Percentiles rank a stretch among this genome's conserved stretches.
These are phyloP conservation scores for Prototheca cutis DNA, from an alignment of 163 green algal genomes.

Conservation along the genomic window DNA sequence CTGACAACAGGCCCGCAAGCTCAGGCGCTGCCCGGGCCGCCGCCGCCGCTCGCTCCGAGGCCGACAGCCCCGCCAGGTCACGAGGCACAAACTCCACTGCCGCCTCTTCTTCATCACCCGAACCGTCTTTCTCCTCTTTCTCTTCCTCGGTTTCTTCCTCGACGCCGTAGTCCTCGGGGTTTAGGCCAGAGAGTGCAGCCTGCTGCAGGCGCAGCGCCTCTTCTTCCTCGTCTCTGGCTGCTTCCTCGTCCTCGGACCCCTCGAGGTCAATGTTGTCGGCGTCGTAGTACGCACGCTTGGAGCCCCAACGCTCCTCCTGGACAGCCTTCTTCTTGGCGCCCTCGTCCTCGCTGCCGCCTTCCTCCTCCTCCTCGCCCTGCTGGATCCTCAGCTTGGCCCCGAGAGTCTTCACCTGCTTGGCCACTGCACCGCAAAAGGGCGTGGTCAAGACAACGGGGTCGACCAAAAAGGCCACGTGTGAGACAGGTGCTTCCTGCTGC, in stretches of 20 bases:
- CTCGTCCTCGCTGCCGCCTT: slow-evolving; percentile 9
- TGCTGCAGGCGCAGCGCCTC: slow-evolving; percentile 67
- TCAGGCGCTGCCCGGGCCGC: slow-evolving; percentile 71
- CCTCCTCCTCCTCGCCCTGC: slow-evolving; percentile 38
- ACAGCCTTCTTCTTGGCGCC: slow-evolving; percentile 28
- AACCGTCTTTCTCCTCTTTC: slow-evolving; percentile 5
- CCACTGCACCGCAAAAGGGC: slow-evolving; percentile 51
- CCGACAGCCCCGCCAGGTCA: slow-evolving; percentile 18
- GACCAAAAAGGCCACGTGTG: too few relatives aligned
- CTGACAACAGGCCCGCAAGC: slow-evolving; percentile 65
- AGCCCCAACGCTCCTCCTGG: slow-evolving; percentile 40
- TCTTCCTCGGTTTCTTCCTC: slow-evolving; percentile 5
- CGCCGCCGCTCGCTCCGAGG: slow-evolving; percentile 36
- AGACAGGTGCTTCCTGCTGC: too few relatives aligned
- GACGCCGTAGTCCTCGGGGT: slow-evolving; percentile 58
- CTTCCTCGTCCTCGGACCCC: slow-evolving; percentile 65
- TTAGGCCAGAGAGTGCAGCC: slow-evolving; percentile 40
- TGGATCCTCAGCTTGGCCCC: slow-evolving; percentile 48
- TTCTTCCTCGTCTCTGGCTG: slow-evolving; percentile 60
- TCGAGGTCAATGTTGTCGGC: slow-evolving; percentile 52
- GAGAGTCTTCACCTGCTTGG: slow-evolving; percentile 47
- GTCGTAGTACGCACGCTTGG: slow-evolving; percentile 73
- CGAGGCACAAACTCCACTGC: slow-evolving; percentile 15
- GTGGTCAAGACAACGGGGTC: too few relatives aligned
- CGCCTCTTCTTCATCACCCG: not conserved